A percentile compares a stretch with the other conserved stretches of the same genome.
Conservation (phyloP, 2,329 filamentous ascomycete genomes). For the Colletotrichum trifolii region DNA sequence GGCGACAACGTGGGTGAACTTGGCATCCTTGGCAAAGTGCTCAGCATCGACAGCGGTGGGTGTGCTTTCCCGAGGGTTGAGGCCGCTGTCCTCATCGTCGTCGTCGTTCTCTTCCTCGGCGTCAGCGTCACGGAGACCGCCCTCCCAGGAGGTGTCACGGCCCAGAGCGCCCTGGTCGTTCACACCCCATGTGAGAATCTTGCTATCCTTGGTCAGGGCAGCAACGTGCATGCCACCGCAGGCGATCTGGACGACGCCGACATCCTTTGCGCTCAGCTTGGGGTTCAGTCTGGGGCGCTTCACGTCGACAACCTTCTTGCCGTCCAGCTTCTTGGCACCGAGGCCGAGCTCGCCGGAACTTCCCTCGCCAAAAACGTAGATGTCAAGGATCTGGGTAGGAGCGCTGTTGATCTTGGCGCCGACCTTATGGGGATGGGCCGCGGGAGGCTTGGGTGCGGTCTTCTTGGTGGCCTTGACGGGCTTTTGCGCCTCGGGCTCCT, state of each 20-base stretch:
- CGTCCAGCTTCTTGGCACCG: constrained; percentile 71
- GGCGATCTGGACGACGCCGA: constrained; percentile 79
- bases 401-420: constrained; percentile 62
- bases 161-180: constrained; percentile 87
- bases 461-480: constrained; percentile 37
- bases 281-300: constrained; percentile 79
- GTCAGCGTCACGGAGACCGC: constrained; percentile 68
- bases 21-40: constrained; percentile 69
- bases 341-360: constrained; percentile 85
- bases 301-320: constrained; percentile 74
- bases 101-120: constrained; percentile 45
- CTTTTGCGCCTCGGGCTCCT: constrained; percentile 30
- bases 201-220: constrained; percentile 82
- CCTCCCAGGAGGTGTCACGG: constrained; percentile 75
- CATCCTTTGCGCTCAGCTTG: constrained; percentile 63
- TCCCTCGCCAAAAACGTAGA: constrained; percentile 86
- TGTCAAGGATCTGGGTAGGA: constrained; percentile 72
- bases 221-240: constrained; percentile 86
- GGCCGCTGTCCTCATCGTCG: constrained; percentile 70
- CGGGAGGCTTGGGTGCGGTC: constrained; percentile 30
- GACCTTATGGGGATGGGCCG: constrained; percentile 34
- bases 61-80: constrained; percentile 79
- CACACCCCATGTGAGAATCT: constrained; percentile 87
- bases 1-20: constrained; percentile 74
- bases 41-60: constrained; percentile 70